phyloP scores from a whole-genome alignment of 208 protist genomes.

The Trypanosoma mega region DNA sequence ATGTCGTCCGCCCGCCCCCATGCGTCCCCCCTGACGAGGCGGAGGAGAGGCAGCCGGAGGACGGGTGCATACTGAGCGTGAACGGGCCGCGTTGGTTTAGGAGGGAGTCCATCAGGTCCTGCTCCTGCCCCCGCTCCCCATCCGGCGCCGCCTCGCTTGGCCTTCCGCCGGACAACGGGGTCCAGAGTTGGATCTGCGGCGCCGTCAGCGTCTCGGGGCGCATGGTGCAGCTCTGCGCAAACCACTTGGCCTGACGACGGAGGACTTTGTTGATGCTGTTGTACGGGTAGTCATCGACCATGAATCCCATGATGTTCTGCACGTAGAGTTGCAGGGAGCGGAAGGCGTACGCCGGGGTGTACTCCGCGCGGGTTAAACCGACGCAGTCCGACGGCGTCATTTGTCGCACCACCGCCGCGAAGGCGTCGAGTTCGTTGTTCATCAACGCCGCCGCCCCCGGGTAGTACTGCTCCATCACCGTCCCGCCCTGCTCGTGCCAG shows the following conservation, averaged over 20 bases:
- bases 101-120: conserved; percentile 20
- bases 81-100: conserved; percentile 14
- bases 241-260: conserved; percentile 65
- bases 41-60: background rate
- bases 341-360: conserved; percentile 67
- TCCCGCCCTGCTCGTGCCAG: conserved; percentile 71
- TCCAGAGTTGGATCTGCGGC: conserved; percentile 20
- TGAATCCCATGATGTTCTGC: conserved; percentile 81
- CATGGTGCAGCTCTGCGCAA: conserved; percentile 78
- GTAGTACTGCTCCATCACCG: conserved; percentile 87
- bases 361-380: conserved; percentile 49
- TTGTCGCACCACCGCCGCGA: conserved; percentile 49
- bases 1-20: no score
- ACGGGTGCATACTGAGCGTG: conserved; percentile 10
- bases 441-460: conserved; percentile 66
- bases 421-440: conserved; percentile 71
- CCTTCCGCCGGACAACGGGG: background rate
- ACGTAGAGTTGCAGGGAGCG: conserved; percentile 76
- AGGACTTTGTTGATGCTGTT: conserved; percentile 86
- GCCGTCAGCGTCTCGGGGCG: conserved; percentile 65
- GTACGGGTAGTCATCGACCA: conserved; percentile 81
- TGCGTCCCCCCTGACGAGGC: background rate
- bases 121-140: conserved; percentile 8
- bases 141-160: background rate
- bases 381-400: conserved; percentile 65